Conservation (phyloP, 495 filamentous ascomycete species). For the Tuber microsphaerosporum region DNA sequence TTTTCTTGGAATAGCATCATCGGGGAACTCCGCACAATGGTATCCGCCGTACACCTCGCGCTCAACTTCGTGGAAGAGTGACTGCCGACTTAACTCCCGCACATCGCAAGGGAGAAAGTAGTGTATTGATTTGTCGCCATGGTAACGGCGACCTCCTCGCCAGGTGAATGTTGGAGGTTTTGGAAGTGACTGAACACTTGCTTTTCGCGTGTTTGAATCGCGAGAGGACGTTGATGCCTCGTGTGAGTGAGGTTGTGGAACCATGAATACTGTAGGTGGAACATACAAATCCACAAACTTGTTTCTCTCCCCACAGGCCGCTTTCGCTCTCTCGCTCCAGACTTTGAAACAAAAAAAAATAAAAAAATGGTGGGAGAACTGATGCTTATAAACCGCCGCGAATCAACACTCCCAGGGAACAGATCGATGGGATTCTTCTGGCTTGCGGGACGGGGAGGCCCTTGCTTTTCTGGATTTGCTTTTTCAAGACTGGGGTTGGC, state of each 20-base stretch:
- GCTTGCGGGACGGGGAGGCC: background rate
- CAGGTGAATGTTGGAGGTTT: conserved; percentile 54
- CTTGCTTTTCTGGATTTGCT: background rate
- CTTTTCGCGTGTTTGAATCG: conserved; percentile 30
- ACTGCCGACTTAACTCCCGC: conserved; percentile 78
- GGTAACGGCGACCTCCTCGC: conserved; percentile 70
- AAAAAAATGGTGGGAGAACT: background rate
- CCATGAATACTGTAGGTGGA: conserved; percentile 31
- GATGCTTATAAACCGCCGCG: background rate
- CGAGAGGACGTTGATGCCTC: conserved; percentile 14
- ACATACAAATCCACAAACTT: conserved; percentile 31
- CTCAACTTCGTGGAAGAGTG: conserved; percentile 71
- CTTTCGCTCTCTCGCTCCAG: background rate
- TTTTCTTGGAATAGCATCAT: conserved; percentile 60
- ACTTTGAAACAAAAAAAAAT: background rate
- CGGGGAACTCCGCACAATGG: conserved; percentile 62
- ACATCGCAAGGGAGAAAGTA: conserved; percentile 88
- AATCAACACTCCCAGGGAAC: background rate
- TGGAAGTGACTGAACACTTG: conserved; percentile 27
- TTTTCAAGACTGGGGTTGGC: background rate
- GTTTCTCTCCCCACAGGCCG: background rate
- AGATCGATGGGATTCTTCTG: background rate
- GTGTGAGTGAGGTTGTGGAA: conserved; percentile 8
- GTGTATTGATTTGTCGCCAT: conserved; percentile 63
- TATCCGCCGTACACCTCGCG: conserved; percentile 73